Evolutionary conservation across 2,329 filamentous ascomycete species (phyloP), one percentile per base, ranked within the genome.

Genomic region (Ceratocystis colombiana): DNA sequence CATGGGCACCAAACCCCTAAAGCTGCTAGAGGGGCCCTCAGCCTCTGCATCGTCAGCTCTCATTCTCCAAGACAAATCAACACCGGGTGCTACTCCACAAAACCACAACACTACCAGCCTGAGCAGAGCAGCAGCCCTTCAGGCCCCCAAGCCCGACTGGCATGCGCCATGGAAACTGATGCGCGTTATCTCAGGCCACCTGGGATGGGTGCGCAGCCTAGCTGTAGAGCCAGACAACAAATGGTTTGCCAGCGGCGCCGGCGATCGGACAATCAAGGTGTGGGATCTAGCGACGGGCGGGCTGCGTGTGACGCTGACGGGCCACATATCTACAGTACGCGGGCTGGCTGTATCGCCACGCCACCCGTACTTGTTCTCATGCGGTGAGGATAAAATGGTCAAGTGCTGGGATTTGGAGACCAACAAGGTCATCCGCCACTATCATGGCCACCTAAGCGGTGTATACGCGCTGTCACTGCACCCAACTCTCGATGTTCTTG

Each of bases 341-440:
- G 94, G 94, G 1, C 82, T 99, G 61, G 94, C 93, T 0, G 90
- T 99, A 6, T 96, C 90, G 22, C 89, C 92, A 17, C 82, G 94
- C 61, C 94, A 99, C 77, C 95, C 94, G 0, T 99, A 99, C 73
- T 82, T 99, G 8, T 99, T 99, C 76, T 96, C 91, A 10, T 99
- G 94, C 73, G 95, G 90, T 67, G 94, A 99, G 76, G 94, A 99
- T 75, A 99, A 99, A 79, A 96, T 96, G 92, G 94, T 99, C 69
- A 99, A 99, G 77, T 99, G 94, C 78, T 99, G 94, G 94, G 94
- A 99, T 78, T 79, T 99, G 70, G 94, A 99, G 76, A 96, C 93
- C n/a, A 99, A 99, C 79, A 96, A 96, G 76, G 94, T 99, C 68
- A 96, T 97, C 73, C 85, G 93, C 48, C 91, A 96, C 76, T 99